Evolutionary conservation across 2,329 filamentous ascomycete species (phyloP), one percentile per base, ranked within the genome.

Genomic region (Apiospora rasikravindrae): DNA sequence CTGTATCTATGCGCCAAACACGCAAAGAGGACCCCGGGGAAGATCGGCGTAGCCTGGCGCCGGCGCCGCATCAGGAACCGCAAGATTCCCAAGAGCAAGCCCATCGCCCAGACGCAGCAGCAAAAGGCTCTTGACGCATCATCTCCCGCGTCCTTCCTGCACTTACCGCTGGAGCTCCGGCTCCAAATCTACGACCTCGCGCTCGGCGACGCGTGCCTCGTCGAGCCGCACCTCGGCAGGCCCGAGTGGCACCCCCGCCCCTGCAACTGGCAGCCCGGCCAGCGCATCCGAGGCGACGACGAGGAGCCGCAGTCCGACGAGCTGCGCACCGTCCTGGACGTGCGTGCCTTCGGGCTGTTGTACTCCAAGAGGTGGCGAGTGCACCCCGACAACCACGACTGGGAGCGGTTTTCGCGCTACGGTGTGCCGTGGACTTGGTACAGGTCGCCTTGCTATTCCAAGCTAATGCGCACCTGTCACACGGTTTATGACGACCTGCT

Each of bases 401-500:
- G 3, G 11, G 40, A 29, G 66, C 40, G 44, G n/a, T 2, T 19
- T 19, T 44, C 66, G 2, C 66, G 66, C 4, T 11, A 68, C n/a
- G 19, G n/a, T 11, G 40, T 68, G 19, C 42, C 42, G 40, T 45
- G 42, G 67, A 29, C 7, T 3, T 45, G 67, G 42, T 49, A 19
- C 7, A 7, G n/a, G 45, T 7, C 45, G 11, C 42, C 67, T 19
- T 2, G 42, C 14, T 37, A 68, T 24, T 7, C 22, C n/a, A 14
- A 13, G 7, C 42, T 75, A 24, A 71, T 76, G 74, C 73, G 73
- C 67, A 37, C 72, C 40, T 72, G 72, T 29, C 73, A 70, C 19
- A 44, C 45, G 1, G 68, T 76, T 3, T 76, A 76, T 22, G 67
- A 11, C 22, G 75, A 76, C 11, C 33, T 71, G 2, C 68, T 76